phyloP scores from a whole-genome alignment of 495 filamentous ascomycete species.

The Talaromyces stipitatus region DNA sequence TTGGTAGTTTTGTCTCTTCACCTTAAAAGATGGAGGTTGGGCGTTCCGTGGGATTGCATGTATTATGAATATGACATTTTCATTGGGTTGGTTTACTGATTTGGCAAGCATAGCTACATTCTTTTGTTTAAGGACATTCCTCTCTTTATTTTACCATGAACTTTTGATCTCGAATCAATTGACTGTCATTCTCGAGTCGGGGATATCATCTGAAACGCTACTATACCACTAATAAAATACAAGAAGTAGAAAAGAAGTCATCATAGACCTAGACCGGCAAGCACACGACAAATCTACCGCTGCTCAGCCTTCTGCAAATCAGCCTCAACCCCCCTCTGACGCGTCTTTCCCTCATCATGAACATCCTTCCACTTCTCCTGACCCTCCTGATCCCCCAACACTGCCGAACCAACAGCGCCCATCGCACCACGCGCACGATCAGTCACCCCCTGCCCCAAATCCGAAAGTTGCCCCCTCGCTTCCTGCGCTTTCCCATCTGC shows the following conservation, averaged over 20 bases:
- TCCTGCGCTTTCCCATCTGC: conserved; percentile 71
- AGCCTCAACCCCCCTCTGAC: conserved; percentile 74
- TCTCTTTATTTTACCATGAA: not conserved
- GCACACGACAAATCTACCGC: not conserved
- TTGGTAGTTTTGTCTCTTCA: conserved; percentile 28
- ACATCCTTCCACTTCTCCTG: conserved; percentile 54
- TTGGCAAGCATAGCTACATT: not conserved
- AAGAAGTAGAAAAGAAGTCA: not conserved
- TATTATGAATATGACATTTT: not conserved
- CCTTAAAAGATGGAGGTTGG: not conserved
- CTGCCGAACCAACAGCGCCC: conserved; percentile 57
- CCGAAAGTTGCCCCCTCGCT: conserved; percentile 74
- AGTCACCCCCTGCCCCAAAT: conserved; percentile 60
- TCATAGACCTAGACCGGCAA: too few relatives aligned
- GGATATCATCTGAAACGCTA: conserved; percentile 6
- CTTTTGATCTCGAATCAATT: not conserved
- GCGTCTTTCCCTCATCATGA: conserved; percentile 82
- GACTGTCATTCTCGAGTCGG: not conserved
- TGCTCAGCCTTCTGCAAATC: conserved; percentile 65
- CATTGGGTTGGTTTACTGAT: not conserved
- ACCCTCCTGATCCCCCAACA: conserved; percentile 61
- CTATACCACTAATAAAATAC: not conserved
- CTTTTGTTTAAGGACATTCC: not conserved
- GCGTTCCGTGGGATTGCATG: not conserved
- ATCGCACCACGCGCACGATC: conserved; percentile 68